Evolutionary conservation across 2,329 filamentous ascomycete species (phyloP).

Genomic region (Coleophoma eucalyptorum): DNA sequence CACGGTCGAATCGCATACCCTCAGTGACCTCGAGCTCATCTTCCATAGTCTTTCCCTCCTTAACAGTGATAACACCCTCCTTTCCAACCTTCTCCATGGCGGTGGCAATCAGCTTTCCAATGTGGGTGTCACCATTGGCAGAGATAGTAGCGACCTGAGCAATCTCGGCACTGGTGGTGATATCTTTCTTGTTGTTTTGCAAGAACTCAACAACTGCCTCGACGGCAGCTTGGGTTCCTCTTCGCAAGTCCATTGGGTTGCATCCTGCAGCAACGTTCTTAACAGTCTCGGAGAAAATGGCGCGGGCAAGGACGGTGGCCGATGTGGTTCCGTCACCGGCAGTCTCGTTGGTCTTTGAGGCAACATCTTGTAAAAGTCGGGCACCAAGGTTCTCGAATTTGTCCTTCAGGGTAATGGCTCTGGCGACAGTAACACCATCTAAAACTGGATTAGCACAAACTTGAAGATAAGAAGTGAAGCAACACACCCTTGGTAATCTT

Average conservation of each 20-base stretch:
- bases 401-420: constrained; percentile 89
- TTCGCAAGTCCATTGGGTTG: constrained; percentile 98
- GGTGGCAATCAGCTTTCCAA: constrained; percentile 92
- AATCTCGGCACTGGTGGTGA: constrained; percentile 95
- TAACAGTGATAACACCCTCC: constrained; percentile 99
- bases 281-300: constrained; percentile 99
- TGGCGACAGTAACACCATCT: constrained; percentile 89
- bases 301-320: constrained; percentile 91
- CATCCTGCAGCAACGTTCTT: constrained; percentile 99
- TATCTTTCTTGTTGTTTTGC: constrained; percentile 93
- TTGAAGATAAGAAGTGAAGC: constrained; percentile 1
- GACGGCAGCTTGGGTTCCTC: constrained; percentile 95
- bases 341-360: constrained; percentile 98
- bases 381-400: constrained; percentile 99
- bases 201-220: constrained; percentile 93
- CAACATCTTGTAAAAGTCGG: constrained; percentile 93
- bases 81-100: constrained; percentile 99
- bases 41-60: constrained; percentile 98
- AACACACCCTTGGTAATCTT: constrained; percentile 97
- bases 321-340: constrained; percentile 98
- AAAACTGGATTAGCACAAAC: neutral
- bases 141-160: constrained; percentile 98
- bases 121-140: constrained; percentile 93
- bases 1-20: constrained; percentile 99
- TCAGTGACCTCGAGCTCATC: constrained; percentile 99